Evolutionary conservation across 768 basidiomycete genomes (phyloP), one percentile per base, ranked within the genome.

Genomic region (Tulasnella sp.): DNA sequence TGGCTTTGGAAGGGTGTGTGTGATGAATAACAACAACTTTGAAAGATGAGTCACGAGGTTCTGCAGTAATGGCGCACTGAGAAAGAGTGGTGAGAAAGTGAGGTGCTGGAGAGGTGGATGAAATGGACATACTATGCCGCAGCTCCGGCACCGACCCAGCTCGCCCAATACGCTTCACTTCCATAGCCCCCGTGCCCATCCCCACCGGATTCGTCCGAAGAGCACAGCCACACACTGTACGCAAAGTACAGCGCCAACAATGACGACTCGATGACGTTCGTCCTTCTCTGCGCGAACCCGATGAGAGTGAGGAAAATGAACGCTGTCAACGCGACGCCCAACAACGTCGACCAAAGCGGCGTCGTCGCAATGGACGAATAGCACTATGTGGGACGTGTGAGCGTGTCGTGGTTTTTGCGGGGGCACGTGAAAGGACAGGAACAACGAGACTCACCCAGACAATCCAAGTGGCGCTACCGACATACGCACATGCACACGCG

Each of bases 231-330:
- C 32, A 92, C 78, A 62, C 89, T 89, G 68, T 88, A 91, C 5
- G 89, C 87, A 39, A 96, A 78, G 67, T 93, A 89, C 25, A 93
- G 73, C 2, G 88, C 83, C 25, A 97, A 79, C 46, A 86, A 81
- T 2, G 86, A 83, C 2, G 90, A 90, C 68, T 97, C 93, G 55
- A 96, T 84, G 48, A 94, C 85, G 64, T 94, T 94, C 39, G 92
- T 94, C 50, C 88, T 77, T 54, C 89, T 80, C 61, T 92, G 69
- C 6, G 80, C 81, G 68, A 97, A 93, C 5, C 93, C 93, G 61
- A 97, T 94, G 63, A 86, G 75, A 1, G 91, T 91, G 39, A 96
- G 75, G 71, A 96, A 97, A 29, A 94, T 69, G 65, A 94, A 84
- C 8, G 89, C 81, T 0, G 92, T 90, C 58, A 94, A 71, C 2